phyloP scores from a whole-genome alignment of 345 rosid species.

The Salix koriyanagi region DNA sequence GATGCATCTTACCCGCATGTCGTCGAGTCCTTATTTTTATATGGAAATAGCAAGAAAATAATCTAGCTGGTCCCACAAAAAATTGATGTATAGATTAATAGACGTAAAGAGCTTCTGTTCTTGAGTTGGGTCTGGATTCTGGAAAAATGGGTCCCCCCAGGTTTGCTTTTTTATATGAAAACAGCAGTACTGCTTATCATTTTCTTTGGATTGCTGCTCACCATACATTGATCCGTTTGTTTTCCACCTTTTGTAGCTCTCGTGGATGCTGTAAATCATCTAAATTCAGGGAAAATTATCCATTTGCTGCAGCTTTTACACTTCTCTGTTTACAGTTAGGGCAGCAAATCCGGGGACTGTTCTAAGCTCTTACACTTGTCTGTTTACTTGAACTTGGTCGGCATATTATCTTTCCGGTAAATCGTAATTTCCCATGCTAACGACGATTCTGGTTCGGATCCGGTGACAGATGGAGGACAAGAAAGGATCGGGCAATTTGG shows the following conservation, averaged over 20 bases:
- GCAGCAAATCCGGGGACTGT: not conserved
- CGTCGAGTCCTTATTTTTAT: not conserved
- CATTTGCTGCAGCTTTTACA: constrained; percentile 27
- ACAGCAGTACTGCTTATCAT: constrained; percentile 17
- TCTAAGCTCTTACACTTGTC: constrained; percentile 17
- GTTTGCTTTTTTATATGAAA: constrained; percentile 18
- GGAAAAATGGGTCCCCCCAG: constrained; percentile 17
- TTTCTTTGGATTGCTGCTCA: constrained; percentile 39
- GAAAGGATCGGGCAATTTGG: not conserved
- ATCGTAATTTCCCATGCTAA: too few species aligned
- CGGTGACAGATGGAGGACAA: not conserved
- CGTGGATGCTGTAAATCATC: constrained; percentile 9
- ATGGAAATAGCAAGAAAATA: not conserved
- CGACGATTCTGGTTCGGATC: not conserved
- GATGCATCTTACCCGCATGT: not conserved
- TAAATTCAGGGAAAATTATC: constrained; percentile 2
- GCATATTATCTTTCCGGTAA: not conserved
- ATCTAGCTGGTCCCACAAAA: not conserved
- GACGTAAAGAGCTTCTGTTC: not conserved
- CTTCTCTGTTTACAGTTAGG: constrained; percentile 19
- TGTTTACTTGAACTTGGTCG: constrained; percentile 11
- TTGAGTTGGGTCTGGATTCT: not conserved
- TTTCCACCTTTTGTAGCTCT: constrained; percentile 3
- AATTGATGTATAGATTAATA: not conserved
- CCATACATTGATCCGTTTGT: not conserved